Evolutionary conservation across 2,329 filamentous ascomycete genomes (phyloP).

Genomic region (Tolypocladium ophioglossoides): DNA sequence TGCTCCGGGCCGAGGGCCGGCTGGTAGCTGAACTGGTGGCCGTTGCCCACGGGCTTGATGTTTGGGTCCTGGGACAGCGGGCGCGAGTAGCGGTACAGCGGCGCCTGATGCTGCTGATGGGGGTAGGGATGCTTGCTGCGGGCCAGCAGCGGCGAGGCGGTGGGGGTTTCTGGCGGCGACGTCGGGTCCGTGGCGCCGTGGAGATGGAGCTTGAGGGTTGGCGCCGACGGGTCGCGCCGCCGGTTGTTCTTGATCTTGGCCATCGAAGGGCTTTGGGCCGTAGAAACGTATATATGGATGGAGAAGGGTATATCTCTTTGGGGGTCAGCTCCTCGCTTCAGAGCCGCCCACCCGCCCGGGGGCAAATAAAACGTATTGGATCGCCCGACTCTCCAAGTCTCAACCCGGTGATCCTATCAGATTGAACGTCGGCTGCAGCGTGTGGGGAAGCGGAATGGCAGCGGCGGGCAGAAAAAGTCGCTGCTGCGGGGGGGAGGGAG

Average conservation of each 20-base stretch:
- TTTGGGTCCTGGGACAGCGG: constrained; percentile 24
- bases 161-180: constrained; percentile 38
- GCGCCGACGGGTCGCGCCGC: constrained; percentile 28
- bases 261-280: constrained; percentile 7
- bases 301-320: neutral
- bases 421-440: constrained; percentile 6
- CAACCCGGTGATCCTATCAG: constrained; percentile 11
- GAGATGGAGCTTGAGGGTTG: constrained; percentile 27
- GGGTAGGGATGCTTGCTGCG: constrained; percentile 15
- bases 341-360: neutral
- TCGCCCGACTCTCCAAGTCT: neutral
- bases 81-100: constrained; percentile 19
- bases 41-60: constrained; percentile 31
- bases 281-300: constrained; percentile 3
- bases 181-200: constrained; percentile 24
- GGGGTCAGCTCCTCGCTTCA: neutral
- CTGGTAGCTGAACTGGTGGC: constrained; percentile 32
- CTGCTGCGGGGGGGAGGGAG: neutral
- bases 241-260: constrained; percentile 1
- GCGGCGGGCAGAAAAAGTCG: neutral
- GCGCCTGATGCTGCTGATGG: constrained; percentile 17
- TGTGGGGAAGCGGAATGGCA: constrained; percentile 13
- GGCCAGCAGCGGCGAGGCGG: constrained; percentile 22
- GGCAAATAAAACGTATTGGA: neutral
- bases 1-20: constrained; percentile 22